Evolutionary conservation across 2,329 filamentous ascomycete species (phyloP).

Genomic region (Pyrenophora graminea): DNA sequence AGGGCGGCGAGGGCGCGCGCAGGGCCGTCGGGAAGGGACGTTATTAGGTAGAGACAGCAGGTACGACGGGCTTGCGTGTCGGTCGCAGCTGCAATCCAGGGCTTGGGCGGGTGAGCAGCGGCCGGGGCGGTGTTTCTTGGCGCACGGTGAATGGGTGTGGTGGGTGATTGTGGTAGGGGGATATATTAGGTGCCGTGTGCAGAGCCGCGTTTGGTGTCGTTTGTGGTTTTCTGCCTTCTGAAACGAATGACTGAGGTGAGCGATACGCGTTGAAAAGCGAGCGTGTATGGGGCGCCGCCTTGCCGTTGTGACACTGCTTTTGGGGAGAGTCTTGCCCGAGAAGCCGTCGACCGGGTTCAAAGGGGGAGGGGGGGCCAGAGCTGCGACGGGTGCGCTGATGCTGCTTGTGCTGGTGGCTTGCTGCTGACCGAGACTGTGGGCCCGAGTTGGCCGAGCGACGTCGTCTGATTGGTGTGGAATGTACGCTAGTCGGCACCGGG

Average conservation of each 20-base stretch:
- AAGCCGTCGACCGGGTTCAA: conserved; percentile 17
- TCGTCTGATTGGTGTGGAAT: no score
- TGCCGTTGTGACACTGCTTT: conserved; percentile 19
- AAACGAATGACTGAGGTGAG: conserved; percentile 49
- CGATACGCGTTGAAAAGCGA: conserved; percentile 20
- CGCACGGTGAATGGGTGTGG: conserved; percentile 17
- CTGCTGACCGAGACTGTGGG: conserved; percentile 7
- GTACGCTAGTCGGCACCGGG: conserved; percentile 5
- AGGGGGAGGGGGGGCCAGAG: conserved; percentile 4
- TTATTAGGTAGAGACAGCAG: neutral
- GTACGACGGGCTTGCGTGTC: neutral
- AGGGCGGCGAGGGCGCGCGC: neutral
- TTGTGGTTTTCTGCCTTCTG: conserved; percentile 16
- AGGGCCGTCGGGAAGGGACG: neutral
- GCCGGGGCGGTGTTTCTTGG: conserved; percentile 29
- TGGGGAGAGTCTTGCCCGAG: conserved; percentile 21
- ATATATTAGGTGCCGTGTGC: conserved; percentile 21
- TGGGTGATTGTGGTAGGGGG: conserved; percentile 2
- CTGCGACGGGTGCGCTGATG: conserved; percentile 2
- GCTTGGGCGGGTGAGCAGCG: conserved; percentile 21
- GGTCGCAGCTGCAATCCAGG: conserved; percentile 23
- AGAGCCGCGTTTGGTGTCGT: conserved; percentile 12
- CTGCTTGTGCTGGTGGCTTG: conserved; percentile 3
- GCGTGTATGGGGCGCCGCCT: conserved; percentile 20
- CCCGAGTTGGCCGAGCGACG: no score